Evolutionary conservation across 1,284 basidiomycete genomes (phyloP), one percentile per base, ranked within the genome.

Genomic region (Ganoderma meredithae): DNA sequence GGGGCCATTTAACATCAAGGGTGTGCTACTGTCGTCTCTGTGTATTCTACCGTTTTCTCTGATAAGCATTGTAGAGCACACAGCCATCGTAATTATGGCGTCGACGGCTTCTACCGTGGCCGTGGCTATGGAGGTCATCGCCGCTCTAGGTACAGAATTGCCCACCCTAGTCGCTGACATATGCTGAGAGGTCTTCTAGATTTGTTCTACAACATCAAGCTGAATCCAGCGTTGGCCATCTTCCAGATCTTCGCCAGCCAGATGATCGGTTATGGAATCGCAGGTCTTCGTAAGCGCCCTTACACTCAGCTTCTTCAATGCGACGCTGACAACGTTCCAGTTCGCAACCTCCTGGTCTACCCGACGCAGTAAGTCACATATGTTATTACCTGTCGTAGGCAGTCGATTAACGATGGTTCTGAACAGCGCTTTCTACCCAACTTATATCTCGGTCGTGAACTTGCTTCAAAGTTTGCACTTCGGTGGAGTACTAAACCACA

Each of bases 31-130:
- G 6, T 41, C 56, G 25, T n/a, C 5, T 12, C n/a, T n/a, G 15
- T 40, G 8, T n/a, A 9, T 33, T 1, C 25, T 17, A 3, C 1
- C 1, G 0, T 39, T 33, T 40, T 59, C 25, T 22, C 8, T 41
- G 31, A 40, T 12, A 10, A 81, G 12, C 3, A 13, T 22, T 43
- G 27, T 71, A 85, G 85, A 91, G 73, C 87, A 90, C 76, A 86
- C 87, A 0, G 86, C 86, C 36, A 87, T 91, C 47, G 84, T 90
- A 25, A 90, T 92, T 72, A 90, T 92, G 88, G 77, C 90, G 1
- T 88, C 87, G 44, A 88, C 91, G 5, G 89, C 90, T 0, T 84
- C 88, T 1, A 85, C 85, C 6, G 86, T 88, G 0, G 90, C 91
- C 0, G 83, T 90, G 53, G 91, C 85, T 1, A 90, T 90, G 60